A percentile compares a stretch with the other conserved stretches of the same genome.
Conservation (phyloP, 169 alveolate genomes). For the Ichthyophthirius multifiliis region DNA sequence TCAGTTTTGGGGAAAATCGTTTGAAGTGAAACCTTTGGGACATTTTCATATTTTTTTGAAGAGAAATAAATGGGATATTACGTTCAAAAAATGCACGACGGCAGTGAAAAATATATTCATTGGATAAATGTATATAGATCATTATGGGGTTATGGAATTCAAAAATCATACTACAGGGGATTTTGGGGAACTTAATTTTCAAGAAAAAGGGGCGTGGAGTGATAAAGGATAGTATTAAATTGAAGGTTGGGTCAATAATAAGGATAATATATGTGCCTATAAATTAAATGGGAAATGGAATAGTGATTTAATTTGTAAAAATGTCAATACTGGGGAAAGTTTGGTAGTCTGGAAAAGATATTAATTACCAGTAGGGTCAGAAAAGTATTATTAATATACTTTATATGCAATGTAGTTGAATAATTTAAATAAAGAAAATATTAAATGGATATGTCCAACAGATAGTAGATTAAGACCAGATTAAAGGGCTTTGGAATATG, state of each 20-base stretch:
- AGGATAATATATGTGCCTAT: slow-evolving; percentile 32
- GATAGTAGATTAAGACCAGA: slow-evolving; percentile 78
- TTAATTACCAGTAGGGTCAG: slow-evolving; percentile 36
- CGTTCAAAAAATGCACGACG: slow-evolving; percentile 26
- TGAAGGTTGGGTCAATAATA: slow-evolving; percentile 20
- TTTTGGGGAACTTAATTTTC: slow-evolving; percentile 14
- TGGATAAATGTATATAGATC: slow-evolving; percentile 30
- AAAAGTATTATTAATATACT: slow-evolving; percentile 31
- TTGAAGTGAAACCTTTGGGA: slow-evolving; percentile 29
- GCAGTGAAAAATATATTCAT: slow-evolving; percentile 24
- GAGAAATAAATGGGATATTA: slow-evolving; percentile 9
- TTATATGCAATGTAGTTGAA: slow-evolving; percentile 41
- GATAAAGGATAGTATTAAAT: slow-evolving; percentile 15
- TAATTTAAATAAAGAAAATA: slow-evolving; percentile 53
- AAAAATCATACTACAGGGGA: slow-evolving; percentile 30
- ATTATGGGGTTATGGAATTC: slow-evolving; percentile 25
- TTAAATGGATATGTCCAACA: slow-evolving; percentile 48
- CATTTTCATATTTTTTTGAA: slow-evolving; percentile 2
- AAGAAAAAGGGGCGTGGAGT: slow-evolving; percentile 1
- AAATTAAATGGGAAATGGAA: slow-evolving; percentile 72
- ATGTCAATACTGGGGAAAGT: slow-evolving; percentile 29
- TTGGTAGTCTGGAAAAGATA: slow-evolving; percentile 17
- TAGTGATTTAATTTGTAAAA: slow-evolving; percentile 45
- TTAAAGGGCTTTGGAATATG: slow-evolving; percentile 67
- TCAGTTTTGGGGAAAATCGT: slow-evolving; percentile 26